Base-by-base conservation (phyloP, 2,329 filamentous ascomycete genomes). In the Karstenula rhodostoma region DNA sequence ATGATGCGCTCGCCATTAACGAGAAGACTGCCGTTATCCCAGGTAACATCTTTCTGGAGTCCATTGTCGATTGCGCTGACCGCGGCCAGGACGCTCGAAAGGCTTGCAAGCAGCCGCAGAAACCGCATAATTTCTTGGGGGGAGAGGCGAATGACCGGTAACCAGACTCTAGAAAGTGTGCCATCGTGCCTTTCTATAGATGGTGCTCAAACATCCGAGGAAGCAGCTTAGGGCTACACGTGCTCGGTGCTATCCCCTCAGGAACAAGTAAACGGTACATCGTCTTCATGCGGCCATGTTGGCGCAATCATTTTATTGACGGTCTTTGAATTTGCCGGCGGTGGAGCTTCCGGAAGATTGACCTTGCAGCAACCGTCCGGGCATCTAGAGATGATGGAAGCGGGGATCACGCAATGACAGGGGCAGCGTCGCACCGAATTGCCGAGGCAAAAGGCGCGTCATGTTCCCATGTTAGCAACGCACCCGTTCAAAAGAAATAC, bases 11-110 rank as follows among this genome's bases (percentile, higher is more conserved):
- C 77, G 40, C 82, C 82, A 58, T 85, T 83, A 63, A 86, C 74
- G 3, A 77, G 76, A 27, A 86, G 74, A 57, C 82, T 85, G 63
- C 84, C 84, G 46, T 79, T 74, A 63, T 86, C 84, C 84, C 84
- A 86, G 3, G 79, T 76, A 4, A 86, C 84, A 1, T 77, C 69
- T 27, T 63, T 72, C 48, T 70, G 69, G 9, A 73, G 62, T 32
- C 70, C 71, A 67, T 74, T 71, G 48, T 73, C 65, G 37, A 63
- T 65, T n/a, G 70, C 69, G 12, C 67, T 46, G 4, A 60, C 64
- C 27, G 63, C 58, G 25, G 46, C 37, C 7, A 59, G 51, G 17
- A 50, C 27, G 23, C 29, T 32, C 15, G 46, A 50, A 12, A 59
- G 35, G 37, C 37, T 40, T 10, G 52, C 46, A 37, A 59, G 44